Evolutionary conservation across 441 rosid genomes (phyloP), one percentile per base, ranked within the genome.

Genomic region (Erodium moschatum): DNA sequence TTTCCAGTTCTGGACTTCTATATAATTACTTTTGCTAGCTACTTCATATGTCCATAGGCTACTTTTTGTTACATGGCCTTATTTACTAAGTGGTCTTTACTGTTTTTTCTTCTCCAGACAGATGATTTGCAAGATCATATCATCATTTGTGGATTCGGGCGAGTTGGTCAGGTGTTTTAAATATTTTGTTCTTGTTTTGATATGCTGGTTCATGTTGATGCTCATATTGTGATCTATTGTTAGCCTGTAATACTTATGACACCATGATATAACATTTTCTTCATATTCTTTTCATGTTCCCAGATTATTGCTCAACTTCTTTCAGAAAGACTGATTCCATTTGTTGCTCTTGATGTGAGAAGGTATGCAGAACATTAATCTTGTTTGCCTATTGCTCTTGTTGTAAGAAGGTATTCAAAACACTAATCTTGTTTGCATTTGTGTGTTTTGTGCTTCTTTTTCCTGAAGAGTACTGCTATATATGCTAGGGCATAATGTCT

Each of bases 241-340:
- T 67, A 40, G 20, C 21, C 44, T 40, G 44, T 10, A 7, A 40
- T 5, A 40, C 44, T 40, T 40, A 40, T 5, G 44, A 40, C 7
- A 40, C 44, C 10, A 6, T 40, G 44, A 44, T 44, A 2, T 10
- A 44, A 44, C 52, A 44, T 12, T 10, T 44, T 9, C 13, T 12
- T 44, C 11, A 12, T 44, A 8, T 44, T 10, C 12, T 12, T 12
- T 44, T 44, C 4, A n/a, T 44, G 52, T 44, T 80, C 66, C 66
- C 87, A 94, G 97, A 94, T 94, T 69, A 88, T 94, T 69, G 97
- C 98, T 56, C 98, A 94, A 85, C 98, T 94, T 82, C 97, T 94
- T 72, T 91, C 98, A 60, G 97, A 94, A 78, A 82, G 97, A 67
- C 81, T 94, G 68, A 94, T 94, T 80, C 98, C 98, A 68, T 94